Evolutionary conservation across 2,329 filamentous ascomycete genomes (phyloP).

Genomic region (Ophiostoma tasmaniense): DNA sequence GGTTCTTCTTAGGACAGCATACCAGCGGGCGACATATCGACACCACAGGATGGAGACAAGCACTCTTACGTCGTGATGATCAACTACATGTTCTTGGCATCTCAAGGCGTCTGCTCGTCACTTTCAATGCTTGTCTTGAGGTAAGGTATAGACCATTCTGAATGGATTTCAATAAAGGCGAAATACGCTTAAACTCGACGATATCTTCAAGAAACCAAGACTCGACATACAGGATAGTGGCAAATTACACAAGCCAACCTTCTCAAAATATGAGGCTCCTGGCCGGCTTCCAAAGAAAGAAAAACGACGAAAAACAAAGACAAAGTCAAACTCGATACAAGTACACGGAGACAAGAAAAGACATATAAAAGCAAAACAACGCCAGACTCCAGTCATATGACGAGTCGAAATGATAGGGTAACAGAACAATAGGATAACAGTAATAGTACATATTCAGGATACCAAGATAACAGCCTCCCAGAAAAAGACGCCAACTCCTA

Average conservation of each 20-base stretch:
- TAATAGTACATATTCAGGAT: neutral
- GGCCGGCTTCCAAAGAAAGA: neutral
- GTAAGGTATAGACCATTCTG: neutral
- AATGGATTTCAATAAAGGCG: neutral
- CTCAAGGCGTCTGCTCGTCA: neutral
- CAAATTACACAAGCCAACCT: neutral
- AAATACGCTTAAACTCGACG: neutral
- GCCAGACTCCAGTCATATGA: neutral
- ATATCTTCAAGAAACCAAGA: neutral
- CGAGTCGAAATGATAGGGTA: neutral
- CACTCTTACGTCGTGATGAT: too few species aligned
- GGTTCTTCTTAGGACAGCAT: too few species aligned
- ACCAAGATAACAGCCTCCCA: neutral
- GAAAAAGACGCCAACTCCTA: neutral
- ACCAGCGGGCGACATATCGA: too few species aligned
- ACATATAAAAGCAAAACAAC: neutral
- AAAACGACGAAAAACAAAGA: neutral
- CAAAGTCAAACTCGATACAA: neutral
- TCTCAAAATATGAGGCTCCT: neutral
- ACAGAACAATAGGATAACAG: neutral
- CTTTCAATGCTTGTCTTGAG: neutral
- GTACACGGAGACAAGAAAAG: neutral
- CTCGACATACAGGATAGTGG: neutral
- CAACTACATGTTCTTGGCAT: neutral
- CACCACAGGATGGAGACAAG: too few species aligned